Conservation (phyloP, 768 basidiomycete genomes). For the Cantharellus cinnabarinus region DNA sequence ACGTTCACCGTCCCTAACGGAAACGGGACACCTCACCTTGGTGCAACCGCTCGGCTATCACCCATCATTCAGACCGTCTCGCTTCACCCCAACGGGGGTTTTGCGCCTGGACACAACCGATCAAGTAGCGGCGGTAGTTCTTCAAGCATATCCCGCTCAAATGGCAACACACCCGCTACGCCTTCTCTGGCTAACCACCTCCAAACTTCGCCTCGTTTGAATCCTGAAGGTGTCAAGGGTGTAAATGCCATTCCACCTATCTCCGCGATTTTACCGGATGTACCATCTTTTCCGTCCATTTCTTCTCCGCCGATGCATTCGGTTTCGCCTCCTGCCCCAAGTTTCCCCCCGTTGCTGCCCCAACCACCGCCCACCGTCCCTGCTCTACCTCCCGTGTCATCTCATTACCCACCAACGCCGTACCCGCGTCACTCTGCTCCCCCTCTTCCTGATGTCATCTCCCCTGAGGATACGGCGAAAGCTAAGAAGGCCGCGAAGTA, state of each 20-base stretch:
- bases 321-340: constrained; percentile 3
- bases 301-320: neutral
- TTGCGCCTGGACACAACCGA: neutral
- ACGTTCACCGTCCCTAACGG: neutral
- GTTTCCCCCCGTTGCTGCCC: constrained; percentile 11
- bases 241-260: neutral
- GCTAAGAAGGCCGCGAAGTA: constrained; percentile 83
- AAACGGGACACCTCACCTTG: neutral
- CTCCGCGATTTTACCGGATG: neutral
- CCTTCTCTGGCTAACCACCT: neutral
- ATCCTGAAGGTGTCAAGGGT: neutral
- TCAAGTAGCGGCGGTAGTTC: neutral
- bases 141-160: neutral
- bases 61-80: neutral
- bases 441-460: constrained; percentile 19
- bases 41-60: neutral
- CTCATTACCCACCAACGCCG: neutral
- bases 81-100: neutral
- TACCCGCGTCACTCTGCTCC: constrained; percentile 10
- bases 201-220: neutral
- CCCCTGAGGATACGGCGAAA: constrained; percentile 44
- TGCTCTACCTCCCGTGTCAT: neutral
- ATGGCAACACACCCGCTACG: neutral
- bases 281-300: neutral
- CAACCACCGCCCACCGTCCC: constrained; percentile 10